These are phyloP conservation scores for Barnettozyma californica DNA, from an alignment of 805 yeast genomes.

Conservation along the genomic window DNA sequence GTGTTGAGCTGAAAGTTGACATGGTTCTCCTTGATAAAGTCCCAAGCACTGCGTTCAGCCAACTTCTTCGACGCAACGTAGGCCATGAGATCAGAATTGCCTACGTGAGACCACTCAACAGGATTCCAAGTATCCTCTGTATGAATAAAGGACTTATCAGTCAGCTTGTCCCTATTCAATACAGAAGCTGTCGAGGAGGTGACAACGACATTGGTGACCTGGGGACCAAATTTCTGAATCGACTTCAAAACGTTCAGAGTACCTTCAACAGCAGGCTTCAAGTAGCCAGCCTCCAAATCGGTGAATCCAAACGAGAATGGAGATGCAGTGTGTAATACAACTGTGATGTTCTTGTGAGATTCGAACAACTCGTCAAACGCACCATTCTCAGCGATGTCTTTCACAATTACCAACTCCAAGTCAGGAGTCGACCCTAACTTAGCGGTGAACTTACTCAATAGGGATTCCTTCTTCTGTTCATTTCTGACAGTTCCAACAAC, in stretches of 20 bases:
- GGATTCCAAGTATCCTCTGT: slow-evolving; percentile 52
- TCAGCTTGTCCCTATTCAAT: slow-evolving; percentile 27
- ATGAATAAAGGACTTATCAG: slow-evolving; percentile 38
- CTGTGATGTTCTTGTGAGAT: slow-evolving; percentile 41
- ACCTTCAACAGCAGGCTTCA: slow-evolving; percentile 50
- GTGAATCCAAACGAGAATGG: slow-evolving; percentile 41
- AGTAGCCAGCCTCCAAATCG: slow-evolving; percentile 38
- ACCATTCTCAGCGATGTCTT: slow-evolving; percentile 35
- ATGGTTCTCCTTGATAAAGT: slow-evolving; percentile 29
- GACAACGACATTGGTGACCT: slow-evolving; percentile 41
- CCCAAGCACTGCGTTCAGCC: slow-evolving; percentile 59
- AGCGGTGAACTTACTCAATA: slow-evolving; percentile 13
- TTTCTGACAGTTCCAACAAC: slow-evolving; percentile 42
- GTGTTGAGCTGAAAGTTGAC: slow-evolving; percentile 34
- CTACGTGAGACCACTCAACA: slow-evolving; percentile 32
- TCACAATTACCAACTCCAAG: slow-evolving; percentile 43
- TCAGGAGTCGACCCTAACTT: slow-evolving; percentile 23
- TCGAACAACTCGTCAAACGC: slow-evolving; percentile 36
- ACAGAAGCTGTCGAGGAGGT: slow-evolving; percentile 48
- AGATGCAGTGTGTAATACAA: slow-evolving; percentile 56
- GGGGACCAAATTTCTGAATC: slow-evolving; percentile 31
- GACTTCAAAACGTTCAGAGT: slow-evolving; percentile 45
- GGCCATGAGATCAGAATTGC: slow-evolving; percentile 33
- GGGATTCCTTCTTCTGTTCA: slow-evolving; percentile 26
- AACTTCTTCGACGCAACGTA: slow-evolving; percentile 51